These are phyloP conservation scores for Euphorbia peplus DNA, from an alignment of 345 rosid genomes.

Conservation along the genomic window DNA sequence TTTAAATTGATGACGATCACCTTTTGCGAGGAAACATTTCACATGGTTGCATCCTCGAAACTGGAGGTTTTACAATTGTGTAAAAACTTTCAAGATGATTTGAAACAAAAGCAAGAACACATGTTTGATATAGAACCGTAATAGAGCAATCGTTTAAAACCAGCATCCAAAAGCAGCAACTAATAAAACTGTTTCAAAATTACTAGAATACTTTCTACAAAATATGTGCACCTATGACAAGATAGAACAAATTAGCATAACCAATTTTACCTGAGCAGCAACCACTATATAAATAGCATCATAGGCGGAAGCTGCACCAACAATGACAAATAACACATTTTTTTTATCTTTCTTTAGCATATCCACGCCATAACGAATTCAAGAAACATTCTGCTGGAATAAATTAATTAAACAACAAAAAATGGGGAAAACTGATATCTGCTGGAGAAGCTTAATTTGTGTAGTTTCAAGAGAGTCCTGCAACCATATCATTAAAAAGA, in stretches of 20 bases:
- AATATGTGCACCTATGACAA: background rate
- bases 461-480: slow-evolving; percentile 36
- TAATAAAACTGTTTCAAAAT: background rate
- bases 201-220: background rate
- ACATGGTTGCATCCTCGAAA: too few relatives aligned
- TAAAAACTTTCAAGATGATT: too few relatives aligned
- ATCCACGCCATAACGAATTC: slow-evolving; percentile 5
- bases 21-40: too few relatives aligned
- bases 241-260: background rate
- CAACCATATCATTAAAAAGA: slow-evolving; percentile 20
- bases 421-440: background rate
- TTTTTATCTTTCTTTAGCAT: slow-evolving; percentile 2
- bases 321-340: background rate
- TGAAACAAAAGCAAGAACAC: too few relatives aligned
- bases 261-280: background rate
- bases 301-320: background rate
- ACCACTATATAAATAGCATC: background rate
- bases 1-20: too few relatives aligned
- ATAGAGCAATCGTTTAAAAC: too few relatives aligned
- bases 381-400: background rate
- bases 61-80: too few relatives aligned
- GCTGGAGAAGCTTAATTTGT: slow-evolving; percentile 13
- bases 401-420: slow-evolving; percentile 5
- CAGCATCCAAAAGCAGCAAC: too few relatives aligned
- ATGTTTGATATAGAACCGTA: too few relatives aligned